Base-by-base conservation (phyloP, 768 basidiomycete species). In the Mycena pura region DNA sequence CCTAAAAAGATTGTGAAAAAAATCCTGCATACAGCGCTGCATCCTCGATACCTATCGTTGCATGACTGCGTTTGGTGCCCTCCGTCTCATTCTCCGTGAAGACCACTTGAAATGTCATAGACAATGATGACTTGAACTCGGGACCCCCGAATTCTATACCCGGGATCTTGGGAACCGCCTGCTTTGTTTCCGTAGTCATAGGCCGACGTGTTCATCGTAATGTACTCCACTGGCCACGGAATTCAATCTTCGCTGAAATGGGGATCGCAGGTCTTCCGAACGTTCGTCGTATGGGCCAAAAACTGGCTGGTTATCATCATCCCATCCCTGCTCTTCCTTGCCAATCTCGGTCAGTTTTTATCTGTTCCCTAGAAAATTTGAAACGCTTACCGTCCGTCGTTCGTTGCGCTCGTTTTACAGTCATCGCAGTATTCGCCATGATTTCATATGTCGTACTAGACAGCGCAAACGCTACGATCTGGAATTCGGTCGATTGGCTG, bases 161-260 rank as follows among this genome's bases (percentile, higher is more conserved):
- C 3, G 43, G 43, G 5, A 15, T 34, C 21, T 3, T 55, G 2
- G 24, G 29, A 3, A 45, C 31, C 29, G 11, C 41, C 15, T 43
- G 41, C 41, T 45, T 28, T 28, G 9, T 45, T 2, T 13, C 45
- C 17, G 15, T 55, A 3, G 34, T 27, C 15, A 6, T 31, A 11
- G 19, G 53, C 53, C 11, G 53, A 55, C 19, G 31, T 19, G 8
- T 55, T 44, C 43, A 55, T 55, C 41, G 53, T 55, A 46, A 15
- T 5, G 9, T 52, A 17, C 15, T 28, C 39, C 25, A 19, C 28
- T 11, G 10, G 5, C 6, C 29, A n/a, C n/a, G n/a, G n/a, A n/a
- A n/a, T n/a, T n/a, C n/a, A 27, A 21, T 27, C 43, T 24, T 7
- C 19, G 5, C 21, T 55, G 29, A 19, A 6, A 3, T 43, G 7